Evolutionary conservation across 1,139 yeast genomes (phyloP).

Genomic region (Hemisphaericaspora lyxosophila): DNA sequence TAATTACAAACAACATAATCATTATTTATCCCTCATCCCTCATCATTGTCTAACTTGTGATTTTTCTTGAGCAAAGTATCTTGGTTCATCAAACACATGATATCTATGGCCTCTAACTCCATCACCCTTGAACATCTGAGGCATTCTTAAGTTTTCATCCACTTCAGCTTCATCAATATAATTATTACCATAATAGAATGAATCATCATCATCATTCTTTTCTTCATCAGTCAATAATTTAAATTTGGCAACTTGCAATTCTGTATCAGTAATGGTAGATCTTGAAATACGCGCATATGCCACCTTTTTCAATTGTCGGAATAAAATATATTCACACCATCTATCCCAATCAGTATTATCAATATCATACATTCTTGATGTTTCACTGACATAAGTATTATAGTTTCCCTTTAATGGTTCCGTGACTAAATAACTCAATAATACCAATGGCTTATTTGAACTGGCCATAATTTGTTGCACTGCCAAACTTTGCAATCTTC

Average conservation of each 20-base stretch:
- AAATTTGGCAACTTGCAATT: conserved; percentile 92
- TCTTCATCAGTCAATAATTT: conserved; percentile 54
- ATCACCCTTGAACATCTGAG: conserved; percentile 80
- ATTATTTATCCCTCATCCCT: not conserved
- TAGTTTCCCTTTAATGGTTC: conserved; percentile 86
- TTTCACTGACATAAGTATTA: conserved; percentile 82
- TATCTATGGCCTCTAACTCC: conserved; percentile 93
- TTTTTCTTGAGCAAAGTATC: conserved; percentile 56
- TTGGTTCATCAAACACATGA: conserved; percentile 90
- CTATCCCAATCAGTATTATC: conserved; percentile 95
- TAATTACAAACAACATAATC: not conserved
- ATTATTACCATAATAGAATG: conserved; percentile 53
- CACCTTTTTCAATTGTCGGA: conserved; percentile 79
- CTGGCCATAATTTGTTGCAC: conserved; percentile 79
- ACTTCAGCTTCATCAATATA: conserved; percentile 58
- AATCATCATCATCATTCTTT: conserved; percentile 35
- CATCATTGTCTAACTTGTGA: conserved; percentile 6
- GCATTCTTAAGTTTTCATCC: conserved; percentile 70
- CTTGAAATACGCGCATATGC: conserved; percentile 95
- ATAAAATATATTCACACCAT: conserved; percentile 96
- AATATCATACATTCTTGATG: conserved; percentile 86
- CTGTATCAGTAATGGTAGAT: conserved; percentile 94
- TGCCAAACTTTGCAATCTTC: conserved; percentile 80
- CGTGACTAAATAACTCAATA: conserved; percentile 87
- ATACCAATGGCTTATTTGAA: conserved; percentile 71